Conservation (phyloP, 176 grass and related monocot genomes). For the Aechmea fasciata region DNA sequence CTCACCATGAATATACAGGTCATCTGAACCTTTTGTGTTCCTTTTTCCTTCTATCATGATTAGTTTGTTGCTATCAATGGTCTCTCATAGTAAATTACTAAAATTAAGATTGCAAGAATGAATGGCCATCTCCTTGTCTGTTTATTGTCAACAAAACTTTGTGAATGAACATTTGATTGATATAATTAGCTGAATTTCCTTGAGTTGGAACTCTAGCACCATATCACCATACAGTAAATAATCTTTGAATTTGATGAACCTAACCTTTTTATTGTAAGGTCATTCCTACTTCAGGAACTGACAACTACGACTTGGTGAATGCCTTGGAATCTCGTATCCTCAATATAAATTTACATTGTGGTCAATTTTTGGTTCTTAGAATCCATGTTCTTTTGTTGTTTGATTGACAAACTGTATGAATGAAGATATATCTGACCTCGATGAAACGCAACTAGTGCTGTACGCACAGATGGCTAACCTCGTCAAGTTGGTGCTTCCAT, state of each 20-base stretch:
- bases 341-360: not conserved
- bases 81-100: too few species aligned
- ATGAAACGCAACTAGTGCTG: slow-evolving; percentile 63
- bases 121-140: too few species aligned
- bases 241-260: slow-evolving; percentile 10
- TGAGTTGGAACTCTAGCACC: too few species aligned
- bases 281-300: slow-evolving; percentile 51
- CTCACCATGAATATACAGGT: too few species aligned
- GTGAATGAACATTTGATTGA: too few species aligned
- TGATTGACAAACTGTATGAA: slow-evolving; percentile 22
- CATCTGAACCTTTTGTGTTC: too few species aligned
- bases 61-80: too few species aligned
- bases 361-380: not conserved
- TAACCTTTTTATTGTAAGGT: slow-evolving; percentile 38
- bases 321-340: slow-evolving; percentile 89
- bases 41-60: too few species aligned
- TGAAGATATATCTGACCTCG: slow-evolving; percentile 65
- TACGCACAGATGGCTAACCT: slow-evolving; percentile 97
- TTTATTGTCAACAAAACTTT: too few species aligned
- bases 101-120: too few species aligned
- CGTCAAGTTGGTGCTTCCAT: slow-evolving; percentile 64
- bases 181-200: too few species aligned
- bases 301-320: slow-evolving; percentile 62
- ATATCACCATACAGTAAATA: not conserved
- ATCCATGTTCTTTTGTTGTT: slow-evolving; percentile 7